Evolutionary conservation across 2,329 filamentous ascomycete genomes (phyloP).

Genomic region (Cladosporium austrohemisphaericum): DNA sequence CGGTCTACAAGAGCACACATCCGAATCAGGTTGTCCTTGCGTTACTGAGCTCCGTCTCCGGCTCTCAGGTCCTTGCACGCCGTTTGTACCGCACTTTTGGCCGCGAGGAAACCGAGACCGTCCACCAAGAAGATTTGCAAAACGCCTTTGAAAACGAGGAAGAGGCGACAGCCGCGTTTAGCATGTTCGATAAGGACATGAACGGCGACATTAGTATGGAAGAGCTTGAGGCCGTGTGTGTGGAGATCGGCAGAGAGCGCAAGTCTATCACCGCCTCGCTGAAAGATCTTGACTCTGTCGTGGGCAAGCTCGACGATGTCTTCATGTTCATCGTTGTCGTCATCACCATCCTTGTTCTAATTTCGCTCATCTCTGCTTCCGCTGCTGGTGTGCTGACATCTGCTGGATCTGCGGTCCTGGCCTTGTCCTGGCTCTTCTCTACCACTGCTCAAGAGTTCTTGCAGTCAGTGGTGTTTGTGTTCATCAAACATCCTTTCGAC

Average conservation of each 20-base stretch:
- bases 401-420: conserved; percentile 80
- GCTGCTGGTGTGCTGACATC: conserved; percentile 89
- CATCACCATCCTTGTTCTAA: conserved; percentile 78
- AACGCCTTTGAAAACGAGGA: conserved; percentile 76
- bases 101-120: conserved; percentile 68
- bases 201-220: conserved; percentile 96
- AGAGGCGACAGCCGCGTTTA: conserved; percentile 83
- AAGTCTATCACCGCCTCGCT: conserved; percentile 93
- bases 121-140: conserved; percentile 73
- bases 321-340: conserved; percentile 82
- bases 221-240: conserved; percentile 86
- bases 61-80: conserved; percentile 79
- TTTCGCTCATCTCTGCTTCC: conserved; percentile 83
- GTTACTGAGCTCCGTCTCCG: conserved; percentile 66
- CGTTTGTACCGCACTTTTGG: conserved; percentile 85
- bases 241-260: conserved; percentile 89
- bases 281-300: conserved; percentile 92
- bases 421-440: conserved; percentile 87
- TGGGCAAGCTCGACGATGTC: conserved; percentile 82
- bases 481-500: conserved; percentile 96
- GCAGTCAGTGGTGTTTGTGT: conserved; percentile 91
- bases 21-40: conserved; percentile 80
- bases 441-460: conserved; percentile 92
- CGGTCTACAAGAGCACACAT: conserved; percentile 65
- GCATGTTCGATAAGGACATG: conserved; percentile 92